Evolutionary conservation across 305 asterid species (phyloP).

Genomic region (Ajuga reptans): DNA sequence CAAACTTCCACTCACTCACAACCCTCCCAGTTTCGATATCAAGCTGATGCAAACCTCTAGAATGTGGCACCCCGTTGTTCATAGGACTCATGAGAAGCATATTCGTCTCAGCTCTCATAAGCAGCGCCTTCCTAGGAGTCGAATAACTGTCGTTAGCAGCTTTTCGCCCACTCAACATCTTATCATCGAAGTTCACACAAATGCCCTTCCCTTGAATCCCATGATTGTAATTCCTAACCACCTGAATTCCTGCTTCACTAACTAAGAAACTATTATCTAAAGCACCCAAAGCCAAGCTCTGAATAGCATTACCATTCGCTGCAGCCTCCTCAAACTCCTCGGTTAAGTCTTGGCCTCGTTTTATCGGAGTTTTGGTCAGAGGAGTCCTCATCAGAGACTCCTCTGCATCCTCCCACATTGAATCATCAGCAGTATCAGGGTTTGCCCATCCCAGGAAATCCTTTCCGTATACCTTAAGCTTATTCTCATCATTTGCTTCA

Average conservation of each 20-base stretch:
- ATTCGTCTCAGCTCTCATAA: slow-evolving; percentile 88
- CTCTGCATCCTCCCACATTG: slow-evolving; percentile 91
- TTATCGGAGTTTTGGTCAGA: slow-evolving; percentile 45
- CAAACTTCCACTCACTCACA: slow-evolving; percentile 92
- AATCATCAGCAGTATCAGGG: slow-evolving; percentile 85
- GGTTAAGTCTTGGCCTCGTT: slow-evolving; percentile 43
- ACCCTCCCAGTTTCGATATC: slow-evolving; percentile 83
- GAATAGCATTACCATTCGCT: slow-evolving; percentile 51
- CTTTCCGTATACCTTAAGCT: slow-evolving; percentile 86
- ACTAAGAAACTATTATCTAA: slow-evolving; percentile 90
- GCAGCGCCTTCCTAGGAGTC: slow-evolving; percentile 86
- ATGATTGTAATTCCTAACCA: slow-evolving; percentile 73
- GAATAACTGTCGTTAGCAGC: slow-evolving; percentile 24
- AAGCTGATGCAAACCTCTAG: slow-evolving; percentile 81
- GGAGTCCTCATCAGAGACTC: slow-evolving; percentile 49
- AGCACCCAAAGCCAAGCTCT: slow-evolving; percentile 91
- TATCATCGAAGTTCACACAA: slow-evolving; percentile 65
- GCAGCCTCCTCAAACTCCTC: slow-evolving; percentile 92
- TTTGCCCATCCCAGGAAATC: slow-evolving; percentile 95
- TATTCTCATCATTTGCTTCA: slow-evolving; percentile 70
- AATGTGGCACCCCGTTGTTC: slow-evolving; percentile 53
- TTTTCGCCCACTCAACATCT: slow-evolving; percentile 36
- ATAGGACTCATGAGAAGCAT: slow-evolving; percentile 95
- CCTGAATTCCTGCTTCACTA: slow-evolving; percentile 86
- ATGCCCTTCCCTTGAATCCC: slow-evolving; percentile 95